phyloP scores from a whole-genome alignment of 176 grass and related monocot species.

The Musa itinerans region DNA sequence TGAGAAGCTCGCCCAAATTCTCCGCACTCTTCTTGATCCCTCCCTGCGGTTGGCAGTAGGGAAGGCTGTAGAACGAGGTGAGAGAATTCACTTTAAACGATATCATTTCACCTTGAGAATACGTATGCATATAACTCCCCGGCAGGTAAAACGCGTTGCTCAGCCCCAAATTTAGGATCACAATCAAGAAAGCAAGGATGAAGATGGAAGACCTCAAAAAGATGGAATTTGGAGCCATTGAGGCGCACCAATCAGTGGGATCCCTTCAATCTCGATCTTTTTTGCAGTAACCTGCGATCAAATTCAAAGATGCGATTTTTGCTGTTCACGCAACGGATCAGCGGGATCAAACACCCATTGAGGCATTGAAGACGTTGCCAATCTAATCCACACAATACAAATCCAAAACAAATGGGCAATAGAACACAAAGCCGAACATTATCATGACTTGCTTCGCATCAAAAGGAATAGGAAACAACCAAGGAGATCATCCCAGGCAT shows the following conservation, averaged over 20 bases:
- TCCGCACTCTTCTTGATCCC: constrained; percentile 8
- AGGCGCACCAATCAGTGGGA: background rate
- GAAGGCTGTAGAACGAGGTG: constrained; percentile 6
- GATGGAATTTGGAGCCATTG: background rate
- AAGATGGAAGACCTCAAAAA: background rate
- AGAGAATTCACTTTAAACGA: background rate
- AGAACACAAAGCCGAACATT: background rate
- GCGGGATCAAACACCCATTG: background rate
- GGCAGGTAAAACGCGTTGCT: constrained; percentile 4
- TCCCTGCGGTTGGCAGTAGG: background rate
- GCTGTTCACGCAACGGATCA: background rate
- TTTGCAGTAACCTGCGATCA: background rate
- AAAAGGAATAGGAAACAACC: background rate
- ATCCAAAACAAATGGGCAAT: background rate
- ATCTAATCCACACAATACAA: background rate
- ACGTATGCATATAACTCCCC: background rate
- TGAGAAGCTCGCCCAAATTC: constrained; percentile 7
- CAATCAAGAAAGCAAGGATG: background rate
- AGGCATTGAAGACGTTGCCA: background rate
- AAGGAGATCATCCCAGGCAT: background rate
- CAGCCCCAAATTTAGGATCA: background rate
- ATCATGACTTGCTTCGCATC: background rate
- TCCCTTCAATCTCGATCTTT: background rate
- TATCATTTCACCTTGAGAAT: background rate
- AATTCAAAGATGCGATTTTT: background rate